These are phyloP conservation scores for Termitomyces sp. DNA, from an alignment of 768 basidiomycete genomes.

Conservation along the genomic window DNA sequence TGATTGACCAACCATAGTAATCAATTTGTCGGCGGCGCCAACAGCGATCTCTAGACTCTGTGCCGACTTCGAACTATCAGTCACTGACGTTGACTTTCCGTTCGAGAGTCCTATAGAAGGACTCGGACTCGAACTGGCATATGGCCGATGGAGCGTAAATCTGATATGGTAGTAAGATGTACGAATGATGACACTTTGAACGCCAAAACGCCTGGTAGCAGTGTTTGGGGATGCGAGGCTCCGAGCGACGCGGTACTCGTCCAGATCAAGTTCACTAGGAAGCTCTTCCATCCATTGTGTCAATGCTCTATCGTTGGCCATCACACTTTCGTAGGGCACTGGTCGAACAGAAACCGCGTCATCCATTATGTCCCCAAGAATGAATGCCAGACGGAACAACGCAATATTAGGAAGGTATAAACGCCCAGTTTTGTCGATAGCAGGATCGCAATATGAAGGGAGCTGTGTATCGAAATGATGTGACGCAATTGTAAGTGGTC, in stretches of 20 bases:
- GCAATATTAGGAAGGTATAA: constrained; percentile 75
- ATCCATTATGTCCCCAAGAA: constrained; percentile 84
- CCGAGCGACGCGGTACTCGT: constrained; percentile 72
- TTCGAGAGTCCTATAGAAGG: constrained; percentile 20
- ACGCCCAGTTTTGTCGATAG: constrained; percentile 59
- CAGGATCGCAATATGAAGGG: constrained; percentile 65
- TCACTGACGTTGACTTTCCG: constrained; percentile 25
- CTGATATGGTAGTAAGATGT: constrained; percentile 80
- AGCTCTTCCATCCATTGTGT: constrained; percentile 76
- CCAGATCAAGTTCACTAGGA: constrained; percentile 69
- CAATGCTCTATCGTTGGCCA: constrained; percentile 68
- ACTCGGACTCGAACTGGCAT: constrained; percentile 41
- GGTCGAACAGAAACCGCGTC: constrained; percentile 77
- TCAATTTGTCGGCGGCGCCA: constrained; percentile 72
- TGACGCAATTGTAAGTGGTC: constrained; percentile 70
- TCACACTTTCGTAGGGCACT: constrained; percentile 73
- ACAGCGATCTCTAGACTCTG: constrained; percentile 74
- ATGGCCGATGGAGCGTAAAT: constrained; percentile 81
- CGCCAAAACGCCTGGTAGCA: constrained; percentile 62
- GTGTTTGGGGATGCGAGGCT: constrained; percentile 63
- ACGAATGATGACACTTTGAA: constrained; percentile 79
- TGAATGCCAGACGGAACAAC: constrained; percentile 71
- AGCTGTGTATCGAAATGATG: constrained; percentile 84
- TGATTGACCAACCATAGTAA: constrained; percentile 73
- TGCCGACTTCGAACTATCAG: constrained; percentile 43